Evolutionary conservation across 169 alveolate genomes (phyloP), one percentile per base, ranked within the genome.

Genomic region (Besnoitia besnoiti): DNA sequence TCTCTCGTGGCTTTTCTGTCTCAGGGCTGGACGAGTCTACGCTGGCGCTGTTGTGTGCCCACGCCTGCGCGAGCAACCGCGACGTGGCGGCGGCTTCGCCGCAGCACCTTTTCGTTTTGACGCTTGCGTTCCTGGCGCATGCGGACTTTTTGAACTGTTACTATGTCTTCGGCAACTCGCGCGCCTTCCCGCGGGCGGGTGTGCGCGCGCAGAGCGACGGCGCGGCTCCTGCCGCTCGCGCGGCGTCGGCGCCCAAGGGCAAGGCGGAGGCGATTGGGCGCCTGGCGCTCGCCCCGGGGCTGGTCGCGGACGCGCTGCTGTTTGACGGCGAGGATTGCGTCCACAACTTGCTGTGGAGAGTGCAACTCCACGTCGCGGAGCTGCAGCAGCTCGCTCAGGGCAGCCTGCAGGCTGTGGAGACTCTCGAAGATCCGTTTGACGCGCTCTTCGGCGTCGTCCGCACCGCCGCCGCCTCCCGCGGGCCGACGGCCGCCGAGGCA

Each of bases 321-420:
- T 91, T 85, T n/a, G 94, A 91, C 89, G 85, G 91, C 0, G 79
- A 62, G 7, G 89, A 73, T 16, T 62, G 73, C 46, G 24, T 87
- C 55, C 85, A 62, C 85, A 91, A 91, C 90, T 62, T 91, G 39
- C 51, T 91, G 47, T 91, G 91, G 91, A 59, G 94, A 27, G 59
- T 87, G 44, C 92, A 85, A 47, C 75, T 91, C 85, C 94, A 91
- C 44, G 51, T 91, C 19, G 89, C 85, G 75, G 94, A 91, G 90
- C 94, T 91, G 89, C 94, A 91, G 61, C 90, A 85, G 59, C 89
- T 79, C 73, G 94, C 94, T 10, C 91, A 90, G 40, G 50, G 84
- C 85, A 91, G 92, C 76, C 51, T 91, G 90, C 51, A 77, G 42
- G 90, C 92, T 30, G 39, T 91, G 89, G 84, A 91, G 55, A 16